Base-by-base conservation (phyloP, 1,139 yeast genomes). In the Saccharomycopsis hybrid region DNA sequence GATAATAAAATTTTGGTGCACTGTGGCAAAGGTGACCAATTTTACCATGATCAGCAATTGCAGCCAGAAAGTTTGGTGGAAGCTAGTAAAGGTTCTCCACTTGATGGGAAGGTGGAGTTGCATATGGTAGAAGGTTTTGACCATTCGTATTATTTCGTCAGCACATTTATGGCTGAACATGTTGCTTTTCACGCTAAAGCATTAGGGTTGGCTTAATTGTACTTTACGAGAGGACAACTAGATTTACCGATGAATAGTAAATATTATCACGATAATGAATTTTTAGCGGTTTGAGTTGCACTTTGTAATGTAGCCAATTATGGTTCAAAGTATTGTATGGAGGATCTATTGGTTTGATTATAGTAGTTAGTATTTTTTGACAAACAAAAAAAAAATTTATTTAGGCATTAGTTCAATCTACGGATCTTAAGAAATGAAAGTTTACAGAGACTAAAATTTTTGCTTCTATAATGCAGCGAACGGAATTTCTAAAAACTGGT, bases 91-190 rank as follows among this genome's bases (percentile, higher is more conserved):
- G 68, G 68, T n/a, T 70, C 85, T 1, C 65, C 67, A 8, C 82
- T 82, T 68, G 78, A 77, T 52, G 85, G 81, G 2, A 73, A 78
- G 50, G 73, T 90, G 54, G 71, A 77, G 44, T 66, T 87, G 53
- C 70, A 80, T 38, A 64, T 80, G 45, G 96, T 78, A 31, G 90
- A 85, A 2, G 96, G 92, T 2, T 90, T 82, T 62, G 97, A 92
- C 62, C 98, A 92, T 63, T 83, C 90, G 48, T 92, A 90, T 69
- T 92, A 77, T 66, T 92, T 89, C 65, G 76, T 92, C 55, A 77
- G 94, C 52, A 68, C 88, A 0, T 90, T 89, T 65, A 86, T 85
- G 28, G 85, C 78, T 54, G 88, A 82, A 44, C 97, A 92, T 63
- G 89, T 95, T 43, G 78, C 76, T 56, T 92, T 82, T 65, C 97